Evolutionary conservation across 1,284 basidiomycete species (phyloP), one percentile per base, ranked within the genome.

Genomic region (Hypsizygus ulmarius): DNA sequence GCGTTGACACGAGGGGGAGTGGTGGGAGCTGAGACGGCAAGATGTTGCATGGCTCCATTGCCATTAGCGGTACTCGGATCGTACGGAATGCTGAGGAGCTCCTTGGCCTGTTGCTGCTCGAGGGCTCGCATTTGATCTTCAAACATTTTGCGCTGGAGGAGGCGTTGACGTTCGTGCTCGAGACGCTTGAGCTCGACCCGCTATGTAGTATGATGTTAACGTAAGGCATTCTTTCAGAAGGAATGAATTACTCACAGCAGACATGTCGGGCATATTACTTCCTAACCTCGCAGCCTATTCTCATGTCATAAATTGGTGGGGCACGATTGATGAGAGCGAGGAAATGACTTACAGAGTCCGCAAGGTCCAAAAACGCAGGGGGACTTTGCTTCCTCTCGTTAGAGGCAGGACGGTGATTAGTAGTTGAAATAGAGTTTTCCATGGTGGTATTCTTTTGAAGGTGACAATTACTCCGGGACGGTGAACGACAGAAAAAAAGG

Each of bases 61-160:
- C 69, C 70, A 45, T 69, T 66, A 16, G 63, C 52, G 47, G 60
- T 51, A 45, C 62, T 67, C n/a, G 75, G 55, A 50, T 88, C 87
- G 57, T 79, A 75, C 15, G 87, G 86, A 55, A 90, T 77, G 55
- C 61, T 80, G 56, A 93, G 81, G 33, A 91, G 77, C 65, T 87
- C 90, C 63, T 92, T 87, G 14, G 86, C 84, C 68, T 97, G 93
- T 65, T 93, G 87, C 58, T 91, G 89, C 69, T 97, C 94, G 52
- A 97, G 79, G 55, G 79, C 84, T 46, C 86, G 83, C 88, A 96
- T 95, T 69, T 96, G 91, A 59, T 94, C 90, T 68, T 95, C 94
- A 64, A 97, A 96, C 59, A 90, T 72, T 67, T 86, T 89, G 62
- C 92, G 84, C 67, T 96, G 93, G 47, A 90, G 68, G 38, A 73